Percentiles rank a stretch among this genome's conserved stretches.
These are phyloP conservation scores for Lathyrus aphaca DNA, from an alignment of 306 rosid species.

Conservation along the genomic window DNA sequence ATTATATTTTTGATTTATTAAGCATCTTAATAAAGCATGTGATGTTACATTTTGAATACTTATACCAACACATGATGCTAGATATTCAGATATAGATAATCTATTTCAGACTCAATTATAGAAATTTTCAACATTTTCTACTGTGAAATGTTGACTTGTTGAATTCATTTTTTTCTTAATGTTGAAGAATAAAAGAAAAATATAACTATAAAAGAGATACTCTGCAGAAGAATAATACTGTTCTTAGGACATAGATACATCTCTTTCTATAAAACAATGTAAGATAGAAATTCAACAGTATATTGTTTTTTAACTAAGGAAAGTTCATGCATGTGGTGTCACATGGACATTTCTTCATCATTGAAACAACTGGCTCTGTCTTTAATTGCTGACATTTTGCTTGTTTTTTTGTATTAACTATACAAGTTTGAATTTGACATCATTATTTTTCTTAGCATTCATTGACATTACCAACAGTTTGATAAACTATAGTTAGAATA, in stretches of 20 bases:
- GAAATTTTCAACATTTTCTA: conserved; percentile 13
- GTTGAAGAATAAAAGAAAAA: conserved; percentile 20
- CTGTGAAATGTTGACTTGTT: conserved; percentile 31
- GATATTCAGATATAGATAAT: conserved; percentile 9
- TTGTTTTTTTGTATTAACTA: background rate
- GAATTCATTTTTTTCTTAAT: background rate
- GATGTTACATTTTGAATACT: background rate
- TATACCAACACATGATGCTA: background rate
- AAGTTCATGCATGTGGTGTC: conserved; percentile 55
- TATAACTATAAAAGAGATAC: conserved; percentile 27
- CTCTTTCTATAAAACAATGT: conserved; percentile 32
- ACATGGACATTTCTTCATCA: conserved; percentile 41
- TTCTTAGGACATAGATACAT: conserved; percentile 33
- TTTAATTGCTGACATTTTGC: conserved; percentile 6
- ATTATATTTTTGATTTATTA: too few relatives aligned
- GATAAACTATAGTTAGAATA: background rate
- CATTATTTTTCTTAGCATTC: conserved; percentile 34
- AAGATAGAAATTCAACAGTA: conserved; percentile 32
- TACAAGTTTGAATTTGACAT: conserved; percentile 43
- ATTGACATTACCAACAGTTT: conserved; percentile 25
- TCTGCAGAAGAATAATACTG: conserved; percentile 34
- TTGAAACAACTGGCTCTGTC: conserved; percentile 35
- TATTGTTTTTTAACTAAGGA: conserved; percentile 42
- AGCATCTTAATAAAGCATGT: background rate
- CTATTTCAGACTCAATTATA: conserved; percentile 5